Base-by-base conservation (phyloP, 495 filamentous ascomycete species). In the Penicillium samsonianum region DNA sequence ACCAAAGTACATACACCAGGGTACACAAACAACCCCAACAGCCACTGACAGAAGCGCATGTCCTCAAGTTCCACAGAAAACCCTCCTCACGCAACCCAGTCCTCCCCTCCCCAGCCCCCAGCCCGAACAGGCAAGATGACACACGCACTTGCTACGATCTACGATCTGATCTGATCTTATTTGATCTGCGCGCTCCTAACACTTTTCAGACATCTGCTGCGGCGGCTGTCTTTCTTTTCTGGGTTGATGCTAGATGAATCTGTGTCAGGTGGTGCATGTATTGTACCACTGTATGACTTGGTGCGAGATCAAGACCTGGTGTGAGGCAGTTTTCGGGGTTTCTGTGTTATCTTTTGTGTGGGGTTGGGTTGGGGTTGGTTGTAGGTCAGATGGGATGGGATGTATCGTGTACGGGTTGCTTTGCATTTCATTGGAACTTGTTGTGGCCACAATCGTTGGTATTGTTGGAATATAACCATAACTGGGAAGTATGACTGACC, bases 251-350 rank as follows among this genome's bases (percentile, higher is more conserved):
- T 10, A 23, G 48, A 17, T 40, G 31, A 2, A 38, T 51, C 4
- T 17, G 33, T 51, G 33, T 22, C 22, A 50, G 17, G 47, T 50
- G 16, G 26, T 33, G 46, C 45, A 28, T 47, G 22, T 16, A n/a
- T 19, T 16, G 45, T 48, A 28, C 45, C 1, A 48, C 45, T 3
- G n/a, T 48, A 48, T 48, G n/a, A 48, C 45, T 6, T 9, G 16
- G 26, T 12, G 16, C n/a, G 6, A 48, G 45, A 48, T 48, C 45
- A 5, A 46, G 38, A 53, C 31, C 12, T 43, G 35, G n/a, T 35
- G 45, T 48, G 23, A 30, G 45, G 16, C 19, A 5, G 8, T 46
- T 45, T n/a, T 37, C 35, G 16, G 33, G 33, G 2, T 38, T 38
- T 6, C 17, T 17, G 35, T 38, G 35, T 17, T 38, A 38, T 38